These are phyloP conservation scores for Porcisia deanei DNA, from an alignment of 208 protist species.

Conservation along the genomic window DNA sequence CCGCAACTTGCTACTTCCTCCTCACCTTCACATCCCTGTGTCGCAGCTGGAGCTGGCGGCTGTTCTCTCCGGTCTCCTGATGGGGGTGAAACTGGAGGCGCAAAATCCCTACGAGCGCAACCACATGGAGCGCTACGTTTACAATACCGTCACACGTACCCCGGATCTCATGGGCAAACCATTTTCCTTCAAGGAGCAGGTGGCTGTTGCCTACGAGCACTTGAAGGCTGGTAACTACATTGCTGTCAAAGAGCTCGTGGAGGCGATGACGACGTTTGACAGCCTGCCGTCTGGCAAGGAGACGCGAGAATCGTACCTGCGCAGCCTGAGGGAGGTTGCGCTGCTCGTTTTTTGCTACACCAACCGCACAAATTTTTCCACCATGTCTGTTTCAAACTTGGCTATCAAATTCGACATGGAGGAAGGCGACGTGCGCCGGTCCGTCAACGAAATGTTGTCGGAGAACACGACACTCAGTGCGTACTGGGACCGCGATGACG, in stretches of 20 bases:
- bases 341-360: slow-evolving; percentile 80
- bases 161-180: slow-evolving; percentile 61
- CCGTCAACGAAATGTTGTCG: slow-evolving; percentile 76
- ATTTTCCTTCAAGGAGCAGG: slow-evolving; percentile 62
- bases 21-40: slow-evolving; percentile 62
- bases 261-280: slow-evolving; percentile 64
- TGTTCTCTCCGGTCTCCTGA: slow-evolving; percentile 76
- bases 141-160: slow-evolving; percentile 55
- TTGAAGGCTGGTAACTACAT: slow-evolving; percentile 77
- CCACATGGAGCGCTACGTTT: slow-evolving; percentile 71
- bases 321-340: slow-evolving; percentile 69
- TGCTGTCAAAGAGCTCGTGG: slow-evolving; percentile 53
- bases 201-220: slow-evolving; percentile 62
- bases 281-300: slow-evolving; percentile 57
- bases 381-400: slow-evolving; percentile 76
- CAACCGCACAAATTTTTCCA: slow-evolving; percentile 78
- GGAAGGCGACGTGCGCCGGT: slow-evolving; percentile 53
- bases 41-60: slow-evolving; percentile 73
- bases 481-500: slow-evolving; percentile 87
- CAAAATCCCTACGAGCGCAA: slow-evolving; percentile 81
- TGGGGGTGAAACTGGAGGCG: slow-evolving; percentile 73
- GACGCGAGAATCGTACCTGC: slow-evolving; percentile 48
- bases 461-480: slow-evolving; percentile 73
- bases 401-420: slow-evolving; percentile 78
- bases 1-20: slow-evolving; percentile 59